Evolutionary conservation across 257 asterid genomes (phyloP).

Genomic region (Solanum clarkiae): DNA sequence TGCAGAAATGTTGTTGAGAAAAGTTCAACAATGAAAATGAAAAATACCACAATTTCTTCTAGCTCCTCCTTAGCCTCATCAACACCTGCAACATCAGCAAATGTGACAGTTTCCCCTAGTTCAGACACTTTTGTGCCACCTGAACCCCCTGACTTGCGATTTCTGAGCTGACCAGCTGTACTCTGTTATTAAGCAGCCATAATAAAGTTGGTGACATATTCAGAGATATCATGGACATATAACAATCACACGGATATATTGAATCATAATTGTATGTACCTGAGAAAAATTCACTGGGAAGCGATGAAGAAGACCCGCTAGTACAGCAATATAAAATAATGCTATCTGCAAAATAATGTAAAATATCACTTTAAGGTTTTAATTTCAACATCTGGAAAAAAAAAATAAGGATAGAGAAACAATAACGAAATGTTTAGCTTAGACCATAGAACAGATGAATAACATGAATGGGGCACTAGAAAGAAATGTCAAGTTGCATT

Average conservation of each 20-base stretch:
- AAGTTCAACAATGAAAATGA: not conserved
- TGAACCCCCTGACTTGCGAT: slow-evolving; percentile 71
- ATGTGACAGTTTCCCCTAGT: slow-evolving; percentile 70
- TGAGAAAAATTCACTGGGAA: slow-evolving; percentile 86
- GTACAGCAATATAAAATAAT: slow-evolving; percentile 75
- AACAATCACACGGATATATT: not conserved
- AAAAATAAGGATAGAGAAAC: not conserved
- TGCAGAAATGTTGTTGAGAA: not conserved
- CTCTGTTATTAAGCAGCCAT: slow-evolving; percentile 25
- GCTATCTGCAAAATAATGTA: slow-evolving; percentile 54
- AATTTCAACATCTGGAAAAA: not conserved
- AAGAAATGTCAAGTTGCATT: not conserved
- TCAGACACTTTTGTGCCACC: slow-evolving; percentile 69
- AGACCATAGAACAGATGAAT: not conserved
- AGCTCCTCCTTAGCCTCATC: slow-evolving; percentile 99
- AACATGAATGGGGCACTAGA: not conserved
- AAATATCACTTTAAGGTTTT: not conserved
- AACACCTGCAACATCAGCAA: slow-evolving; percentile 99
- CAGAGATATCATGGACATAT: not conserved
- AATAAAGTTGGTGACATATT: not conserved
- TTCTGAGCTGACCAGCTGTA: slow-evolving; percentile 84
- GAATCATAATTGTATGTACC: slow-evolving; percentile 29
- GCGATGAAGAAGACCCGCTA: slow-evolving; percentile 92
- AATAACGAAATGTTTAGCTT: not conserved
- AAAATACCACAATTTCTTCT: slow-evolving; percentile 91